Conservation (phyloP, 73 alveolate genomes). For the Durusdinium trenchii region DNA sequence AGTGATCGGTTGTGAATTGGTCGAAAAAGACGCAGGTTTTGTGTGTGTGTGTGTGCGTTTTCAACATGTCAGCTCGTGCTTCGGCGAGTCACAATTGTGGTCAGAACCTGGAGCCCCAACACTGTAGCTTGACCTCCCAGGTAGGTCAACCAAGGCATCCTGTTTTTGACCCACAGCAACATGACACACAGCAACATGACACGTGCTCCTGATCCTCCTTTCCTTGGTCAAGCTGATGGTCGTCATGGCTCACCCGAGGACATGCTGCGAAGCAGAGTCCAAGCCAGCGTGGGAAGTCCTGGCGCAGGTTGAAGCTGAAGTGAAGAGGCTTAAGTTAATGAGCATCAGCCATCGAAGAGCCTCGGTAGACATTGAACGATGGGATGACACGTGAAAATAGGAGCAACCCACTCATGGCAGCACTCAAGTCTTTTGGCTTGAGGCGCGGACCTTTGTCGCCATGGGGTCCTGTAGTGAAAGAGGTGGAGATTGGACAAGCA, state of each 20-base stretch:
- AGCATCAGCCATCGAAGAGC: too few species aligned
- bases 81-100: too few species aligned
- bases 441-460: conserved; percentile 81
- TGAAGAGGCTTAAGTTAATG: too few species aligned
- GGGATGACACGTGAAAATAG: too few species aligned
- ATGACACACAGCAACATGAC: too few species aligned
- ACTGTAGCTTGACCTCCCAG: too few species aligned
- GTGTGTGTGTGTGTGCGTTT: too few species aligned
- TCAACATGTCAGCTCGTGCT: too few species aligned
- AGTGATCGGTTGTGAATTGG: too few species aligned
- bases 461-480: conserved; percentile 55
- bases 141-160: background rate
- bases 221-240: background rate
- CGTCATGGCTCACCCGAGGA: conserved; percentile 24
- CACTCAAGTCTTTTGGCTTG: background rate
- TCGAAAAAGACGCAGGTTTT: too few species aligned
- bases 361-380: too few species aligned
- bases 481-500: conserved; percentile 19
- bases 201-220: background rate
- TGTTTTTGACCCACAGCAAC: background rate
- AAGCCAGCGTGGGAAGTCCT: conserved; percentile 36
- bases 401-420: background rate
- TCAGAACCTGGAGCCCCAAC: too few species aligned
- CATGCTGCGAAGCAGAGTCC: conserved; percentile 47
- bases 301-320: background rate